These are phyloP conservation scores for Fusarium sarcochroum DNA, from an alignment of 2,329 filamentous ascomycete species.

Conservation along the genomic window DNA sequence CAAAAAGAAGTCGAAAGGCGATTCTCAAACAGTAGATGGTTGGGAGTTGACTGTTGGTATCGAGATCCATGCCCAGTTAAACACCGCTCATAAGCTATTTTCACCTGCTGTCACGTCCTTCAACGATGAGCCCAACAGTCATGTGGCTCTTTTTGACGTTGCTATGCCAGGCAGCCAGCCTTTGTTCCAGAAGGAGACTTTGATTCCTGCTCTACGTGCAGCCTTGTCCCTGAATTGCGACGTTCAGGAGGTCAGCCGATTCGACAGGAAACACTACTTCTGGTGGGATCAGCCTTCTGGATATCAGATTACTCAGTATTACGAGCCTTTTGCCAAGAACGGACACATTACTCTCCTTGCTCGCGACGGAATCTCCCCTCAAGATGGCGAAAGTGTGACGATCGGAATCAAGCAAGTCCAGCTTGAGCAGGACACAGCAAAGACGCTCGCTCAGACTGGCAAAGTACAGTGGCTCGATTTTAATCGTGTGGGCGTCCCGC, in stretches of 20 bases:
- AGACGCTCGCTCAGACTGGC: constrained; percentile 84
- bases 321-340: constrained; percentile 77
- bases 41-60: constrained; percentile 98
- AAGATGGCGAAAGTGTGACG: constrained; percentile 77
- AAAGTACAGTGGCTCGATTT: constrained; percentile 88
- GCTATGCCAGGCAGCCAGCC: constrained; percentile 93
- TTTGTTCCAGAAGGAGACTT: constrained; percentile 82
- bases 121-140: constrained; percentile 82
- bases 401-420: constrained; percentile 95
- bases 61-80: constrained; percentile 96
- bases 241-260: constrained; percentile 82
- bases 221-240: constrained; percentile 87
- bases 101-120: constrained; percentile 77
- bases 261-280: constrained; percentile 98
- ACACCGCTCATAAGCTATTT: constrained; percentile 91
- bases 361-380: constrained; percentile 83
- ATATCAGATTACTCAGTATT: constrained; percentile 98
- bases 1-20: constrained; percentile 61
- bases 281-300: constrained; percentile 98
- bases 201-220: constrained; percentile 91
- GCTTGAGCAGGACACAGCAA: constrained; percentile 97
- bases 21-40: constrained; percentile 68
- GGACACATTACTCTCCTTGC: constrained; percentile 79
- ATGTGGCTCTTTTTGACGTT: constrained; percentile 89
- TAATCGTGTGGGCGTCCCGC: constrained; percentile 89